A percentile compares a stretch with the other conserved stretches of the same genome.
Evolutionary conservation across 306 rosid genomes (phyloP).

Genomic region (Lathyrus aphaca): DNA sequence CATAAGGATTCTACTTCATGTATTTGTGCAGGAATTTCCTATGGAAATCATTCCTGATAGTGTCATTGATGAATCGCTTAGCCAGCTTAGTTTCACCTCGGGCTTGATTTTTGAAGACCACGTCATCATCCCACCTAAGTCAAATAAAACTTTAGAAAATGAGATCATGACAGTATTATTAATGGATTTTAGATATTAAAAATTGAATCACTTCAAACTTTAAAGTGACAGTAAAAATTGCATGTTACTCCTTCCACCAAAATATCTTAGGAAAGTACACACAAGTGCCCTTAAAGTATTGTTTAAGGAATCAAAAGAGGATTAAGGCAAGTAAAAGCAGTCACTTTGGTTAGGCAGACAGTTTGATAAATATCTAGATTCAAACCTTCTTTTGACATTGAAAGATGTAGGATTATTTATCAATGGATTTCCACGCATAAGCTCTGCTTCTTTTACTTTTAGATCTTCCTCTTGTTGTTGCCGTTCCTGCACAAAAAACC

Average conservation of each 20-base stretch:
- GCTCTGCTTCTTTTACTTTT: slow-evolving; percentile 85
- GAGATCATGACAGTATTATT: neutral
- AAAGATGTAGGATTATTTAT: slow-evolving; percentile 72
- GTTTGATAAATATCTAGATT: slow-evolving; percentile 16
- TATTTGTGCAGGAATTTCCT: slow-evolving; percentile 85
- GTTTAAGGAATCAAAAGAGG: no score
- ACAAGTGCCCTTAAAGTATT: no score
- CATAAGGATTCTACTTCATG: slow-evolving; percentile 65
- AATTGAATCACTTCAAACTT: neutral
- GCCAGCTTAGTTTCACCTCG: slow-evolving; percentile 88
- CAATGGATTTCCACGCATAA: slow-evolving; percentile 82
- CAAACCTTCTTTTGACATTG: slow-evolving; percentile 81
- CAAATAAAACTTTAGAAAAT: slow-evolving; percentile 4
- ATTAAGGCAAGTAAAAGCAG: neutral
- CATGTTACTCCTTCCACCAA: neutral
- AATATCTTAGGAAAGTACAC: neutral
- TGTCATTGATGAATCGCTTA: slow-evolving; percentile 92
- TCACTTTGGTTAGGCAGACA: neutral
- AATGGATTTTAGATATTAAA: neutral
- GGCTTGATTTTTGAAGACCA: slow-evolving; percentile 91
- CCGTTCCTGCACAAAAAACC: slow-evolving; percentile 61
- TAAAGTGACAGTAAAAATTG: neutral
- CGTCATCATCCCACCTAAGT: slow-evolving; percentile 87
- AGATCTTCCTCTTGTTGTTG: slow-evolving; percentile 82
- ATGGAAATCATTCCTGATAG: slow-evolving; percentile 93